Conservation (phyloP, 2,329 filamentous ascomycete species). For the Ophiocordyceps camponoti-rufipedis region DNA sequence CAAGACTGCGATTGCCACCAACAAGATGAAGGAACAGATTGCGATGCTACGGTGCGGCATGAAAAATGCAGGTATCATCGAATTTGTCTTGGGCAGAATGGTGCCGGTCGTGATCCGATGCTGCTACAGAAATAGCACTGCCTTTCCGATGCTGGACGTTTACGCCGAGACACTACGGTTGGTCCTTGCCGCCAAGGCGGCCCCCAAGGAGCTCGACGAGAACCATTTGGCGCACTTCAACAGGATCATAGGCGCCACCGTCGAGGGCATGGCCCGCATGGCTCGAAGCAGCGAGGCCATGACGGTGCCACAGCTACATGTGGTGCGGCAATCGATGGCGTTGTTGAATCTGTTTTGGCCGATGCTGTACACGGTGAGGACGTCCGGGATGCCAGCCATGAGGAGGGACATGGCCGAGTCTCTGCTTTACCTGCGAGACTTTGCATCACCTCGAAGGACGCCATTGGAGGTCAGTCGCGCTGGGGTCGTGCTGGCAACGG, state of each 20-base stretch:
- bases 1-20: conserved; percentile 31
- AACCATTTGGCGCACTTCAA: conserved; percentile 15
- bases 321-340: conserved; percentile 11
- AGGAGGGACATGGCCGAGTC: conserved; percentile 1
- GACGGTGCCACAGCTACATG: conserved; percentile 8
- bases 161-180: conserved; percentile 25
- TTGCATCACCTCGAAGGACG: conserved; percentile 5
- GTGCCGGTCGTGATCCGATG: conserved; percentile 31
- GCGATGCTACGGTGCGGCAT: conserved; percentile 28
- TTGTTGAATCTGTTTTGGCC: conserved; percentile 14
- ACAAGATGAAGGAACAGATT: conserved; percentile 27
- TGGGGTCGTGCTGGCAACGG: conserved; percentile 3
- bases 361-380: conserved; percentile 7
- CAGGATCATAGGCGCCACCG: conserved; percentile 12
- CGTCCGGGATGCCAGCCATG: conserved; percentile 1
- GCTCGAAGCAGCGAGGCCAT: conserved; percentile 5
- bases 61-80: conserved; percentile 22
- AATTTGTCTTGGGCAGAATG: conserved; percentile 33
- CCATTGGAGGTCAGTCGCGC: conserved; percentile 4
- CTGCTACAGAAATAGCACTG: conserved; percentile 13
- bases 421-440: conserved; percentile 5
- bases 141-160: conserved; percentile 30
- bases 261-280: conserved; percentile 11
- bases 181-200: conserved; percentile 14
- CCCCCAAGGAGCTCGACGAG: conserved; percentile 19